phyloP scores from a whole-genome alignment of 306 rosid species.

The Ceratonia siliqua region DNA sequence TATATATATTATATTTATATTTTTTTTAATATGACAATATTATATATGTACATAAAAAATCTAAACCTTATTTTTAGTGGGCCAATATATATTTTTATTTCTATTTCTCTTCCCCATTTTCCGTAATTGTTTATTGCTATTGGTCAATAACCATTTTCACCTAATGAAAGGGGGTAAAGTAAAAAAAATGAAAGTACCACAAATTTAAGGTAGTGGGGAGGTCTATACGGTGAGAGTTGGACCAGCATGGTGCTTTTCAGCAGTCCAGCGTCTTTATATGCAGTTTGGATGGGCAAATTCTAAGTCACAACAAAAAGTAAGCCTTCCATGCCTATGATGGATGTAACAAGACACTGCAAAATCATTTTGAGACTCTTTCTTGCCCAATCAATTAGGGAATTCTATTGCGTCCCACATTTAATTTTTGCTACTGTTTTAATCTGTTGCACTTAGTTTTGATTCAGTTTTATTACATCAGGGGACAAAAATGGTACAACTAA shows the following conservation, averaged over 20 bases:
- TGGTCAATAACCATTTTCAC: conserved; percentile 16
- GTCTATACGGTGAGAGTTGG: conserved; percentile 31
- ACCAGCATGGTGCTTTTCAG: conserved; percentile 28
- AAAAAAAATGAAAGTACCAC: background rate
- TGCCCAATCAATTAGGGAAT: background rate
- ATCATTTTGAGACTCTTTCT: conserved; percentile 8
- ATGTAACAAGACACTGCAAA: conserved; percentile 22
- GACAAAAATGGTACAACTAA: too few species aligned
- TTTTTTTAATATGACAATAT: too few species aligned
- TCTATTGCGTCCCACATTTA: background rate
- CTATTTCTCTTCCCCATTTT: too few species aligned
- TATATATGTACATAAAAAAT: too few species aligned
- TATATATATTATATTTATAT: too few species aligned
- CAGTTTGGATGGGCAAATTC: conserved; percentile 33
- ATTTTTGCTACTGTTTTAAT: conserved; percentile 7
- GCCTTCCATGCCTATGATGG: background rate
- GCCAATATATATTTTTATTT: too few species aligned
- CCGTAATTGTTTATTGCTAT: too few species aligned
- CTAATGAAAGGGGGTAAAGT: too few species aligned
- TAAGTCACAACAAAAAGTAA: background rate
- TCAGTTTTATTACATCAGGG: too few species aligned
- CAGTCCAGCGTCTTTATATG: conserved; percentile 21
- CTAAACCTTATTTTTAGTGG: too few species aligned
- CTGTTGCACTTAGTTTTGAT: background rate
- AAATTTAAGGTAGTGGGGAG: background rate